A percentile compares a stretch with the other conserved stretches of the same genome.
Evolutionary conservation across 2,329 filamentous ascomycete genomes (phyloP).

Genomic region (Penicillium brevicompactum): DNA sequence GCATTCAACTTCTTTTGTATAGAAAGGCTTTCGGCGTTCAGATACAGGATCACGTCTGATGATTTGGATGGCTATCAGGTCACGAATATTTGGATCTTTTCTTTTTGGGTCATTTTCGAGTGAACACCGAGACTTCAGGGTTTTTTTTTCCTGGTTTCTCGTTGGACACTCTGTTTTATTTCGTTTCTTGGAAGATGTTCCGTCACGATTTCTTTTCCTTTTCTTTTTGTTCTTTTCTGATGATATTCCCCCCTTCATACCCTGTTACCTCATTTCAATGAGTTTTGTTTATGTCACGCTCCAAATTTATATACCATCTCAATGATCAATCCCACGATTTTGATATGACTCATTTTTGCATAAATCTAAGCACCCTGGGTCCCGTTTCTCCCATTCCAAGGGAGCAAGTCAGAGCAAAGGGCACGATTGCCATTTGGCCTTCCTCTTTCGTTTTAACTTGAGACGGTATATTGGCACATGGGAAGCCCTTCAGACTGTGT

Average conservation of each 20-base stretch:
- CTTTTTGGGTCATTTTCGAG: not conserved
- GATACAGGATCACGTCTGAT: conserved; percentile 16
- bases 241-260: conserved; percentile 7
- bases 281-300: not conserved
- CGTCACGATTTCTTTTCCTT: not conserved
- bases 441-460: too few relatives aligned
- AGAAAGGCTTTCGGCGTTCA: conserved; percentile 27
- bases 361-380: not conserved
- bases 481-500: too few relatives aligned
- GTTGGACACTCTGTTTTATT: not conserved
- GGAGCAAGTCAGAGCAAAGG: too few relatives aligned
- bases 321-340: not conserved
- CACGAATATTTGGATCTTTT: not conserved
- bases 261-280: not conserved
- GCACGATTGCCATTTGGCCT: too few relatives aligned
- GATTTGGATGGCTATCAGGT: not conserved
- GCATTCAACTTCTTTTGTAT: conserved; percentile 11
- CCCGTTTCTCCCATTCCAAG: not conserved
- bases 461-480: too few relatives aligned
- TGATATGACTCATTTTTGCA: not conserved
- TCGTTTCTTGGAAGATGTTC: not conserved
- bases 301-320: conserved; percentile 6
- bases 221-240: not conserved
- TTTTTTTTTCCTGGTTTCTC: not conserved
- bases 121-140: not conserved